Evolutionary conservation across 495 filamentous ascomycete genomes (phyloP), one percentile per base, ranked within the genome.

Genomic region (Aspergillus asperescens): DNA sequence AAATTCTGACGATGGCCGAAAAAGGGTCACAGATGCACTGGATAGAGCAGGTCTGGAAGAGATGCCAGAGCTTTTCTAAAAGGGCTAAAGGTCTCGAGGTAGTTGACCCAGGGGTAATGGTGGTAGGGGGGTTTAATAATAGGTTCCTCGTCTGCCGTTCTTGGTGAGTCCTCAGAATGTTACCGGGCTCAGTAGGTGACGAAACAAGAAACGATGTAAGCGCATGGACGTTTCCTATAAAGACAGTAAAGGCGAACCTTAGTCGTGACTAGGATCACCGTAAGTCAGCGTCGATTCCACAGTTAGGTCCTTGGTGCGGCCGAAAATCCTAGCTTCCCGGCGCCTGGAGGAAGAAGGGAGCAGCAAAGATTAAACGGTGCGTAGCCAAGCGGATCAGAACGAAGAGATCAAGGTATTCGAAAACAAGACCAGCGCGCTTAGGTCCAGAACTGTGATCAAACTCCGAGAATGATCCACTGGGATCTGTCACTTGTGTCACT

Each of bases 11-110:
- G 38, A 16, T 19, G 54, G 18, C 28, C 45, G 32, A 37, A 8
- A 34, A 41, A 50, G 32, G 52, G 46, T 34, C 44, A 56, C 52
- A 45, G 48, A 41, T 46, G 65, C 64, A 62, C 63, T 63, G 60
- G 60, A 59, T 56, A 47, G 37, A 52, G 64, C 66, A 66, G 69
- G 67, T 68, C 66, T 69, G 49, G 54, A 59, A 50, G 54, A 69
- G 59, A 49, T 57, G 54, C 60, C 60, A 55, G 64, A 25, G 13
- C 18, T 8, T 49, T 62, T 66, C 56, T 59, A 50, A 56, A 66
- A 60, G 59, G 56, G 48, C 40, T 50, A 56, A 59, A 61, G 58
- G 61, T 62, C 58, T 58, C 57, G 8, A 54, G 15, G n/a, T 35
- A 50, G 52, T 42, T 40, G 39, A 49, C 22, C 24, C 32, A 43